Evolutionary conservation across 2,329 filamentous ascomycete species (phyloP).

Genomic region (Ascochyta pisi): DNA sequence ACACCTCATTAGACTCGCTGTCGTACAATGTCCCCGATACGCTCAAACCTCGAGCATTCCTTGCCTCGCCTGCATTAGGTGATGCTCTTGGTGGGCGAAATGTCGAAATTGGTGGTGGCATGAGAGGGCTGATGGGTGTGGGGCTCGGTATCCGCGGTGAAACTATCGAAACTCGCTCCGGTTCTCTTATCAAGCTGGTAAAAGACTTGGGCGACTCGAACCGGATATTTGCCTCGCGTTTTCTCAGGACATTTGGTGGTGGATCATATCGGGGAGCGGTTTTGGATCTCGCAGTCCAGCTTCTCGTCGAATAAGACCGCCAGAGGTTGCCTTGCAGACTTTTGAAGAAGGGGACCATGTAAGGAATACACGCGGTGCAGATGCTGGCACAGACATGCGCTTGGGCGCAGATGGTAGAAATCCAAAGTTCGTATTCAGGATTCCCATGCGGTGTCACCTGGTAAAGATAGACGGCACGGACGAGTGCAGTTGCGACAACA

Average conservation of each 20-base stretch:
- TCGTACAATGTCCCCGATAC: slow-evolving; percentile 4
- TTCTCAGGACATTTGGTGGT: slow-evolving; percentile 4
- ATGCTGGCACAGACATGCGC: slow-evolving; percentile 40
- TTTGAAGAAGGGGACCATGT: slow-evolving; percentile 41
- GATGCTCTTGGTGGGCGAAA: neutral
- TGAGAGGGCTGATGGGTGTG: slow-evolving; percentile 8
- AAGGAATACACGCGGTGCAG: slow-evolving; percentile 44
- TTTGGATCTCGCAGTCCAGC: slow-evolving; percentile 14
- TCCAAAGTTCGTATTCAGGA: slow-evolving; percentile 38
- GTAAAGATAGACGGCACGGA: slow-evolving; percentile 41
- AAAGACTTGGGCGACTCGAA: slow-evolving; percentile 8
- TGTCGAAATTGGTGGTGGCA: slow-evolving; percentile 8
- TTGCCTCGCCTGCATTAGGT: neutral
- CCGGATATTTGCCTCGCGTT: slow-evolving; percentile 11
- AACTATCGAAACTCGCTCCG: slow-evolving; percentile 11
- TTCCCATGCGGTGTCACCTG: slow-evolving; percentile 37
- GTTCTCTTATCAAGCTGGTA: slow-evolving; percentile 2
- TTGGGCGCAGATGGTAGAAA: slow-evolving; percentile 36
- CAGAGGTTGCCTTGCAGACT: slow-evolving; percentile 26
- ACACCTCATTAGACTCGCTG: slow-evolving; percentile 1
- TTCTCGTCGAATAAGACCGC: slow-evolving; percentile 22
- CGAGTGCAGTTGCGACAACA: slow-evolving; percentile 34
- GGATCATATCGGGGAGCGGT: neutral
- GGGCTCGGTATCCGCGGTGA: slow-evolving; percentile 15
- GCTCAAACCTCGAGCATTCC: neutral